These are phyloP conservation scores for Stagonosporopsis chrysanthemi DNA, from an alignment of 2,329 filamentous ascomycete species.

Conservation along the genomic window DNA sequence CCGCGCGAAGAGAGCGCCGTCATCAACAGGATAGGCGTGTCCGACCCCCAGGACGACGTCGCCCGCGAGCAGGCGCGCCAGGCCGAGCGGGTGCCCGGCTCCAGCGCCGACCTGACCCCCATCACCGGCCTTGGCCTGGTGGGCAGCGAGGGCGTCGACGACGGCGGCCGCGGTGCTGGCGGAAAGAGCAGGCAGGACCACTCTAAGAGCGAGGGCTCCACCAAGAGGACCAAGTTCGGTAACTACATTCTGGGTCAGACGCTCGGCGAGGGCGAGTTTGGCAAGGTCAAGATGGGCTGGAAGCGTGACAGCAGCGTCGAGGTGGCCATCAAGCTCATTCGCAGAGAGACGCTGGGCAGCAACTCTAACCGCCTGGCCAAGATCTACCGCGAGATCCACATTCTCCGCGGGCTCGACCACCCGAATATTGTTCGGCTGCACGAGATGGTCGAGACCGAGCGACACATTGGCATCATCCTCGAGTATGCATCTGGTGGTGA, in stretches of 20 bases:
- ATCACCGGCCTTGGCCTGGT: slow-evolving; percentile 59
- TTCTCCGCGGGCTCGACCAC: slow-evolving; percentile 85
- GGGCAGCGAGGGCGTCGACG: slow-evolving; percentile 59
- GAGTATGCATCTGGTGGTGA: slow-evolving; percentile 98
- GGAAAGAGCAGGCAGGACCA: slow-evolving; percentile 65
- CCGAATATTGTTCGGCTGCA: slow-evolving; percentile 96
- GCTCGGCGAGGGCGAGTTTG: slow-evolving; percentile 96
- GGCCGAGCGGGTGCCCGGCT: slow-evolving; percentile 62
- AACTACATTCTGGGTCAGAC: slow-evolving; percentile 96
- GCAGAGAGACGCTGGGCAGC: slow-evolving; percentile 84
- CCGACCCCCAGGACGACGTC: slow-evolving; percentile 76
- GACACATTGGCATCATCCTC: slow-evolving; percentile 96
- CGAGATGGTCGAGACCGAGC: slow-evolving; percentile 98
- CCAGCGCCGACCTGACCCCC: slow-evolving; percentile 55
- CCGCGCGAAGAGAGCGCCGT: slow-evolving; percentile 81
- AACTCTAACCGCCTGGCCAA: slow-evolving; percentile 92
- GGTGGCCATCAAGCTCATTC: slow-evolving; percentile 98
- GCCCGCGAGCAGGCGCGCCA: slow-evolving; percentile 75
- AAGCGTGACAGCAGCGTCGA: slow-evolving; percentile 90
- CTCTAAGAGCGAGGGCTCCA: slow-evolving; percentile 57
- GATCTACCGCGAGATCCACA: slow-evolving; percentile 96
- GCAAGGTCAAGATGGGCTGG: slow-evolving; percentile 98
- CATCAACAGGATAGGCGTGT: slow-evolving; percentile 77
- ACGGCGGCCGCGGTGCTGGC: slow-evolving; percentile 54
- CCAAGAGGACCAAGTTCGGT: slow-evolving; percentile 87